phyloP scores from a whole-genome alignment of 805 yeast species.

The Wickerhamiella slavikovae region DNA sequence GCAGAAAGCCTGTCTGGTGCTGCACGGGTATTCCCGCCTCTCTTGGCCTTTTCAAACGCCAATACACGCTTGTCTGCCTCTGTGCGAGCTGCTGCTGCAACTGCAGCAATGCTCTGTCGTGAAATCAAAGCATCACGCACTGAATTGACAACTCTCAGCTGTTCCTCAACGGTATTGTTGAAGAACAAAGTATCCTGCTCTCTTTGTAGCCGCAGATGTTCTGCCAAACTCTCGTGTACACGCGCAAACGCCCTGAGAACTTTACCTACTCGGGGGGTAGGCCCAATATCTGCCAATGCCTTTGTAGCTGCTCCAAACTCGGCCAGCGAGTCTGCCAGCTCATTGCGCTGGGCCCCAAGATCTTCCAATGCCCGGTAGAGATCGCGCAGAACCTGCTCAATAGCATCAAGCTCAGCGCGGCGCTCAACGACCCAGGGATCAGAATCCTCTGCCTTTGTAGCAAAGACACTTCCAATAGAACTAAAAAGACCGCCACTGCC shows the following conservation, averaged over 20 bases:
- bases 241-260: constrained; percentile 50
- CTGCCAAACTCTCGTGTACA: constrained; percentile 49
- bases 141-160: constrained; percentile 56
- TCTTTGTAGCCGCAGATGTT: constrained; percentile 54
- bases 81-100: constrained; percentile 25
- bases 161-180: constrained; percentile 77
- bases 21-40: constrained; percentile 30
- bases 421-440: constrained; percentile 61
- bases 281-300: constrained; percentile 51
- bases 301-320: constrained; percentile 41
- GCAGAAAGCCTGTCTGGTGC: constrained; percentile 44
- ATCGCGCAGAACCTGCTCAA: constrained; percentile 53
- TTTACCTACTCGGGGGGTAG: constrained; percentile 43
- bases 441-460: constrained; percentile 52
- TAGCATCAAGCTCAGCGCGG: constrained; percentile 42
- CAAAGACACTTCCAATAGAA: constrained; percentile 43
- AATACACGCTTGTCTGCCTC: constrained; percentile 29
- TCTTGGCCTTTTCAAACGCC: constrained; percentile 25
- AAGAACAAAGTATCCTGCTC: constrained; percentile 71
- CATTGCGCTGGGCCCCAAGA: constrained; percentile 56
- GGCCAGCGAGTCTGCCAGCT: constrained; percentile 42
- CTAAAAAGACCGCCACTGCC: constrained; percentile 41
- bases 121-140: constrained; percentile 54
- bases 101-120: constrained; percentile 35
- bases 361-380: constrained; percentile 52